Percentiles rank a stretch among this genome's conserved stretches.
These are phyloP conservation scores for Pyricularia sp. DNA, from an alignment of 2,329 filamentous ascomycete genomes.

Conservation along the genomic window DNA sequence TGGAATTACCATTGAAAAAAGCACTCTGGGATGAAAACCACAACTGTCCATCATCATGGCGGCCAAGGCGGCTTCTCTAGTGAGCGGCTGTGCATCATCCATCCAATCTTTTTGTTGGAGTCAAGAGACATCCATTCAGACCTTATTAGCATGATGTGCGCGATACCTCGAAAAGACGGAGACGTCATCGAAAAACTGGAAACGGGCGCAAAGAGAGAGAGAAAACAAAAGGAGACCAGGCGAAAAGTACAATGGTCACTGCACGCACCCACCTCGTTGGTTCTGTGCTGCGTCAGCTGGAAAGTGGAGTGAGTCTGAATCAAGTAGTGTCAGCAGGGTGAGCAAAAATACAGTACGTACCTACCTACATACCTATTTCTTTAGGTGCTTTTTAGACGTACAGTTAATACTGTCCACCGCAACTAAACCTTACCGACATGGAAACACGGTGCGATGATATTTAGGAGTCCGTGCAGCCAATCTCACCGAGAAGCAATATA, in stretches of 20 bases:
- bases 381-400: background rate
- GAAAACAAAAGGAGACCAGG: background rate
- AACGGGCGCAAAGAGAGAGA: background rate
- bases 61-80: background rate
- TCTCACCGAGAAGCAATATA: background rate
- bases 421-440: no score
- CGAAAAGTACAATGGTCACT: background rate
- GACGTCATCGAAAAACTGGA: background rate
- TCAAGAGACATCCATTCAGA: background rate
- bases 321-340: background rate
- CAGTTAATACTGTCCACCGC: no score
- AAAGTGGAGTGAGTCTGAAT: background rate
- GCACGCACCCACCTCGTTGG: background rate
- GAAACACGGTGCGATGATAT: background rate
- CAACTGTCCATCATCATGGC: background rate
- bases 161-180: background rate
- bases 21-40: background rate
- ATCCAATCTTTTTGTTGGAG: background rate
- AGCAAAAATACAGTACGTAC: no score
- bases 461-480: background rate
- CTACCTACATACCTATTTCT: no score
- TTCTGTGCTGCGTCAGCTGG: background rate
- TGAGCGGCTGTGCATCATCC: background rate
- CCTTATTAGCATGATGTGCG: background rate
- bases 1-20: background rate